phyloP scores from a whole-genome alignment of 306 rosid genomes.

The Senna tora region DNA sequence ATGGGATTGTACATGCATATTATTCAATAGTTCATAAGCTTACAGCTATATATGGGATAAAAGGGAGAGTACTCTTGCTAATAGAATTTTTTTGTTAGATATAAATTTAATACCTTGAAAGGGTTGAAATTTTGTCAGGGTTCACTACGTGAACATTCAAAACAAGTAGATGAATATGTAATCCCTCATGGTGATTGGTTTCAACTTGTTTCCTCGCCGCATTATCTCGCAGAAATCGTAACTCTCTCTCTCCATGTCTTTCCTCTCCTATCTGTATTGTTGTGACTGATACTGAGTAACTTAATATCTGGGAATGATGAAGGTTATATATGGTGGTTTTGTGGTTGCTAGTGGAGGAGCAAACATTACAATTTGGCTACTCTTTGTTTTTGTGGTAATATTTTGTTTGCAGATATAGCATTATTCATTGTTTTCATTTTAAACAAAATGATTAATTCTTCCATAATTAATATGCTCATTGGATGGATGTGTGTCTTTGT shows the following conservation, averaged over 20 bases:
- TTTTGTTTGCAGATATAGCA: conserved; percentile 25
- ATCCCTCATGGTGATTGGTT: conserved; percentile 94
- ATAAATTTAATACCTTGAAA: not conserved
- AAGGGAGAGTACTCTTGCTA: not conserved
- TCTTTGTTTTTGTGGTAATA: conserved; percentile 80
- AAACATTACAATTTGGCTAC: conserved; percentile 78
- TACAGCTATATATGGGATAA: not conserved
- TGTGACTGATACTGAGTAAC: conserved; percentile 16
- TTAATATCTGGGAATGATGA: conserved; percentile 39
- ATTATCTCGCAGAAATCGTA: conserved; percentile 92
- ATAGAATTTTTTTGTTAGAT: not conserved
- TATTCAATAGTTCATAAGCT: conserved; percentile 13
- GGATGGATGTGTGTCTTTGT: conserved; percentile 12
- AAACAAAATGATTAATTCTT: conserved; percentile 2
- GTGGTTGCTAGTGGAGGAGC: conserved; percentile 83
- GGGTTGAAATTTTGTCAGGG: conserved; percentile 58
- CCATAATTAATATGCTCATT: conserved; percentile 7
- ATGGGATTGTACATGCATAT: not conserved
- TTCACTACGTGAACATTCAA: conserved; percentile 59
- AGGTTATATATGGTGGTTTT: conserved; percentile 82
- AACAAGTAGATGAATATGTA: conserved; percentile 60
- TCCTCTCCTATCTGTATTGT: not conserved
- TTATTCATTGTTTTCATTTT: not conserved
- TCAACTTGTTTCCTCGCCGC: conserved; percentile 79
- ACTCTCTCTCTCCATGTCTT: conserved; percentile 38